phyloP scores from a whole-genome alignment of 257 asterid species.

The Solanum chmielewskii region DNA sequence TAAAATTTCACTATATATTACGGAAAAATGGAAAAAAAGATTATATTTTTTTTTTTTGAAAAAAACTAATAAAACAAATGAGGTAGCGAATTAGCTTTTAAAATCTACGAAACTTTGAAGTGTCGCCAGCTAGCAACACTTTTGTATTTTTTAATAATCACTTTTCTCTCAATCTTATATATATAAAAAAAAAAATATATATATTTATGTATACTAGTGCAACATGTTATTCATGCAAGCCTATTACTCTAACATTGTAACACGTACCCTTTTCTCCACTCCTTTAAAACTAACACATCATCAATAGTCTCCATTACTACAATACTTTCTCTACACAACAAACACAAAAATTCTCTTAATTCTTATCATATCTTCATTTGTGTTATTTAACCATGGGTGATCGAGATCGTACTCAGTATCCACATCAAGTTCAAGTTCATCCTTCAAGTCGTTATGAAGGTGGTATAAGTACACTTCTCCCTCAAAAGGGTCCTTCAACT shows the following conservation, averaged over 20 bases:
- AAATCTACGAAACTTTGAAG: neutral
- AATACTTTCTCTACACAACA: neutral
- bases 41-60: too few relatives aligned
- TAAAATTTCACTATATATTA: too few relatives aligned
- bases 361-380: neutral
- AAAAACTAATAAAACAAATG: neutral
- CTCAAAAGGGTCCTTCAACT: neutral
- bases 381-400: neutral
- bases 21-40: too few relatives aligned
- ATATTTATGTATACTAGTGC: neutral
- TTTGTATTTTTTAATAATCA: neutral
- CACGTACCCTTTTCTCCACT: neutral
- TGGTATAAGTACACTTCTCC: neutral
- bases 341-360: neutral
- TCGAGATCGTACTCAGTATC: neutral
- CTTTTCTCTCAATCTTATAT: neutral
- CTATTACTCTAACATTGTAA: neutral
- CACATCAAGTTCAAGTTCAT: conserved; percentile 5
- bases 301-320: neutral
- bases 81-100: neutral
- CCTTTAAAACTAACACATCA: neutral
- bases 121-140: neutral
- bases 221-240: conserved; percentile 8
- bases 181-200: too few relatives aligned
- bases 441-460: neutral